Evolutionary conservation across 805 yeast species (phyloP).

Genomic region (Candida krabiensis): DNA sequence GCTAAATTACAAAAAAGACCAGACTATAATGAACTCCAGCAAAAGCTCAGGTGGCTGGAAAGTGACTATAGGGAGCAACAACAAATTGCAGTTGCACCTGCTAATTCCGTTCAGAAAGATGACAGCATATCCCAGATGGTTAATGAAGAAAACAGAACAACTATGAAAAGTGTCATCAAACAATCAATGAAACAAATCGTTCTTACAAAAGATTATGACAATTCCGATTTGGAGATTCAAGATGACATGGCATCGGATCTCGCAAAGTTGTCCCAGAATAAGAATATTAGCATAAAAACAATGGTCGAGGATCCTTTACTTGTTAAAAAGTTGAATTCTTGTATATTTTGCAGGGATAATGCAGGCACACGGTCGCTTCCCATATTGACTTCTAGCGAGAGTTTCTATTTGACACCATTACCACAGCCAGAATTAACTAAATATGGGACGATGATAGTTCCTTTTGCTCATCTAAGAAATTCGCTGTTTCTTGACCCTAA

Average conservation of each 20-base stretch:
- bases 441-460: constrained; percentile 39
- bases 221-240: constrained; percentile 40
- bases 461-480: constrained; percentile 40
- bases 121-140: constrained; percentile 37
- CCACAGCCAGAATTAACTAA: constrained; percentile 41
- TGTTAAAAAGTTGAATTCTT: constrained; percentile 32
- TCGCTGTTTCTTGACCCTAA: constrained; percentile 42
- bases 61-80: neutral
- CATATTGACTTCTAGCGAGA: constrained; percentile 33
- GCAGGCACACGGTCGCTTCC: constrained; percentile 26
- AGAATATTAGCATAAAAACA: constrained; percentile 19
- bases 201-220: constrained; percentile 35
- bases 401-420: constrained; percentile 38
- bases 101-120: no score
- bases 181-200: constrained; percentile 34
- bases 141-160: constrained; percentile 31
- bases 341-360: constrained; percentile 38
- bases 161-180: constrained; percentile 14
- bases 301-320: constrained; percentile 27
- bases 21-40: constrained; percentile 25
- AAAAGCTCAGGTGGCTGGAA: constrained; percentile 21
- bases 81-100: neutral
- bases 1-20: constrained; percentile 32
- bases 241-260: constrained; percentile 41
- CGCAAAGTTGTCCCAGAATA: constrained; percentile 31